Conservation (phyloP, 192 early-diverging fungal species). For the Obelidium mucronatum region DNA sequence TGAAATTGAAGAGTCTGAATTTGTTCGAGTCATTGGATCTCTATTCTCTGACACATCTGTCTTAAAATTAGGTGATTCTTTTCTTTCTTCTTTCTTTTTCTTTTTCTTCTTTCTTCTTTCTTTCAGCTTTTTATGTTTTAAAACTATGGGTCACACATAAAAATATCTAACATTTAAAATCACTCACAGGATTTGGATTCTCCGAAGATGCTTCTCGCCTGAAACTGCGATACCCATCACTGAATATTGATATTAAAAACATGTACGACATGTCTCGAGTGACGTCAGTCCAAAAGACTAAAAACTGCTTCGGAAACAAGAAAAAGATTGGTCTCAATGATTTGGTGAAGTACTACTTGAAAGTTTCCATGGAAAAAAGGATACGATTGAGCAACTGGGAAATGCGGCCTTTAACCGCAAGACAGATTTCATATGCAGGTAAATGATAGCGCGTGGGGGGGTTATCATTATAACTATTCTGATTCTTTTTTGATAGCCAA, state of each 20-base stretch:
- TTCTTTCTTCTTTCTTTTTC: background rate
- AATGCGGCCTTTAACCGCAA: slow-evolving; percentile 21
- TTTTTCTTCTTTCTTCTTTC: too few relatives aligned
- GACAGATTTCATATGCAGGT: slow-evolving; percentile 22
- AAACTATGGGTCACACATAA: background rate
- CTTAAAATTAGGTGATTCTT: slow-evolving; percentile 12
- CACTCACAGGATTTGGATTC: slow-evolving; percentile 16
- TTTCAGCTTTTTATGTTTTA: too few relatives aligned
- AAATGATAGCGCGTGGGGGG: background rate
- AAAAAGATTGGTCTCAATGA: slow-evolving; percentile 12
- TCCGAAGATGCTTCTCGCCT: slow-evolving; percentile 6
- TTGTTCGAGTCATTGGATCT: background rate
- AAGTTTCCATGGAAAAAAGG: slow-evolving; percentile 20
- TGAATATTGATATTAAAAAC: background rate
- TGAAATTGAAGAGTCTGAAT: background rate
- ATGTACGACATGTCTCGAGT: slow-evolving; percentile 1
- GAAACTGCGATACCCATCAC: slow-evolving; percentile 10
- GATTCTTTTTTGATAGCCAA: background rate
- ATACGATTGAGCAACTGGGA: slow-evolving; percentile 27
- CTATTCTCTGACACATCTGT: background rate
- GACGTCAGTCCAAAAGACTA: background rate
- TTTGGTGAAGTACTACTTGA: slow-evolving; percentile 13
- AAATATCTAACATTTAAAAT: too few relatives aligned
- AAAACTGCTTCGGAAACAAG: slow-evolving; percentile 9
- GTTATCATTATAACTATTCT: background rate